phyloP scores from a whole-genome alignment of 2,329 filamentous ascomycete genomes.

The Torrubiellomyces zombiae region DNA sequence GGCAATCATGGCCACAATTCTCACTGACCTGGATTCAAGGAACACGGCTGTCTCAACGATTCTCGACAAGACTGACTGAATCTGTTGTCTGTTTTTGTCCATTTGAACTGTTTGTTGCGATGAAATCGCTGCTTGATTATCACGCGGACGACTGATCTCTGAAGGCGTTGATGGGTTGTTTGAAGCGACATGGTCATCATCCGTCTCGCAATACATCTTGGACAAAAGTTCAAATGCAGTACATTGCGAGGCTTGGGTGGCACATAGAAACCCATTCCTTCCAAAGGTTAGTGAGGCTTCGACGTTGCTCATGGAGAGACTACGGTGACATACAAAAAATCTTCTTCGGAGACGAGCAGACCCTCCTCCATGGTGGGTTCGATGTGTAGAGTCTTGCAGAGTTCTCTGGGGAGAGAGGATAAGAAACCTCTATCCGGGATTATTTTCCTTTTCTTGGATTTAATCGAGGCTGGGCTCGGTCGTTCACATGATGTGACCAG shows the following conservation, averaged over 20 bases:
- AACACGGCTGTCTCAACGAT: constrained; percentile 30
- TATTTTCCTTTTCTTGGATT: constrained; percentile 17
- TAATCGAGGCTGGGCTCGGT: too few species aligned
- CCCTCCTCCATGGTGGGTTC: constrained; percentile 8
- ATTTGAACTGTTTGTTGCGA: too few species aligned
- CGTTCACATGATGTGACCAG: too few species aligned
- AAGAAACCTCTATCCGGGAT: constrained; percentile 7
- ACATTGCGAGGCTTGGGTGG: too few species aligned
- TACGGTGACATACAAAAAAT: constrained; percentile 32
- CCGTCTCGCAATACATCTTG: constrained; percentile 24
- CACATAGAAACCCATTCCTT: too few species aligned
- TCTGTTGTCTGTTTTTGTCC: too few species aligned
- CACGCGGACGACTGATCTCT: too few species aligned
- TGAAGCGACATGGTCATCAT: too few species aligned
- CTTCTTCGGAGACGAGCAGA: constrained; percentile 14
- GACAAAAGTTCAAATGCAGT: constrained; percentile 37
- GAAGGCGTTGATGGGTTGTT: too few species aligned
- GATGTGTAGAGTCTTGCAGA: constrained; percentile 15
- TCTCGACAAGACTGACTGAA: constrained; percentile 26
- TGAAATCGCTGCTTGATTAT: too few species aligned
- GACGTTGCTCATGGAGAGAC: too few species aligned
- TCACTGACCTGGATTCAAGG: constrained; percentile 36
- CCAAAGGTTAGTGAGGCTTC: too few species aligned
- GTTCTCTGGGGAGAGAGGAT: constrained; percentile 6
- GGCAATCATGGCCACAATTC: constrained; percentile 55